Conservation (phyloP, 1,284 basidiomycete genomes). For the Sanghuangporus baumii region DNA sequence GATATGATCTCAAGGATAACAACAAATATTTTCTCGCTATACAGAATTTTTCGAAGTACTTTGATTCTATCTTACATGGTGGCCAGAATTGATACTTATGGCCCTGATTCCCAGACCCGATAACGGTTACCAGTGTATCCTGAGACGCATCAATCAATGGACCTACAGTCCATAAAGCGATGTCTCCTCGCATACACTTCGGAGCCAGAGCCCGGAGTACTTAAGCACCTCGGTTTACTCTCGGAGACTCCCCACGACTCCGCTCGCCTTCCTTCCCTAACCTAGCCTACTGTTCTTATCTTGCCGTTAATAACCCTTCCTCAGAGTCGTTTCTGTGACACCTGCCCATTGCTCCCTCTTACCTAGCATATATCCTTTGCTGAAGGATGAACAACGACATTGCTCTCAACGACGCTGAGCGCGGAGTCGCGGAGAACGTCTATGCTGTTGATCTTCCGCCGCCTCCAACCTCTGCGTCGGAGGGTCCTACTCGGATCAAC, state of each 20-base stretch:
- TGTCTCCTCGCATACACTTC: slow-evolving; percentile 17
- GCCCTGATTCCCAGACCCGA: slow-evolving; percentile 12
- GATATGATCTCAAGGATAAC: neutral
- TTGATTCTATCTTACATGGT: neutral
- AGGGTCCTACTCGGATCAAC: slow-evolving; percentile 14
- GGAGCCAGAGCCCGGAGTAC: slow-evolving; percentile 10
- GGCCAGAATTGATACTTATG: neutral
- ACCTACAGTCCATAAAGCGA: slow-evolving; percentile 7
- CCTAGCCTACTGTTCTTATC: slow-evolving; percentile 6
- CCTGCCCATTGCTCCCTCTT: slow-evolving; percentile 1
- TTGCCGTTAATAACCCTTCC: slow-evolving; percentile 7
- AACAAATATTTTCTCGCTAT: neutral
- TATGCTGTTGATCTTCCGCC: slow-evolving; percentile 15
- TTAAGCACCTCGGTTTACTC: slow-evolving; percentile 18
- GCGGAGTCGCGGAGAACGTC: slow-evolving; percentile 17
- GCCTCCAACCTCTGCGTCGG: slow-evolving; percentile 12
- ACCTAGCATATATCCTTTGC: neutral
- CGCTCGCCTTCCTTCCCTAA: slow-evolving; percentile 10
- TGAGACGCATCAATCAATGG: slow-evolving; percentile 13
- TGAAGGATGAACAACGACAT: slow-evolving; percentile 5
- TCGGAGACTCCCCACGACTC: slow-evolving; percentile 17
- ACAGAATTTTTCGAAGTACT: neutral
- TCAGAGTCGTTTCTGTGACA: slow-evolving; percentile 4
- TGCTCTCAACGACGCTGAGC: slow-evolving; percentile 17
- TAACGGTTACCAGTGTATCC: slow-evolving; percentile 5